phyloP scores from a whole-genome alignment of 2,329 filamentous ascomycete genomes.

The Paracamarosporium sp. region DNA sequence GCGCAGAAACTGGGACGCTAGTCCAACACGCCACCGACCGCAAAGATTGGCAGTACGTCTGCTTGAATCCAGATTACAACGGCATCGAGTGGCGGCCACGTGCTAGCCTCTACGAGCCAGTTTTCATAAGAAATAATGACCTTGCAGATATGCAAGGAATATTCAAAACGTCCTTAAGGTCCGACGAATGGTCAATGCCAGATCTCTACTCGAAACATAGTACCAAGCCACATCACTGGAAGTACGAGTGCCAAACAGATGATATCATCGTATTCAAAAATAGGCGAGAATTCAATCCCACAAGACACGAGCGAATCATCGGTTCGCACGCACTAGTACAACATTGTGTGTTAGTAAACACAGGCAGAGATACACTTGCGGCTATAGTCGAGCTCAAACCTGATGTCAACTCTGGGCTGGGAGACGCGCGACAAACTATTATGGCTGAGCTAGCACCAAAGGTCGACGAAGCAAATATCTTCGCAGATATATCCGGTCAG shows the following conservation, averaged over 20 bases:
- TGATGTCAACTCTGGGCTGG: constrained; percentile 25
- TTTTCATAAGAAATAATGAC: constrained; percentile 21
- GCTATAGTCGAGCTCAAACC: constrained; percentile 37
- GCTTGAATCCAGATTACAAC: constrained; percentile 24
- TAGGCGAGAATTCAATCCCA: constrained; percentile 30
- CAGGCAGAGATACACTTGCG: constrained; percentile 34
- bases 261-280: constrained; percentile 28
- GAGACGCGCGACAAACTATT: constrained; percentile 32
- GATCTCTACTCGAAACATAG: constrained; percentile 33
- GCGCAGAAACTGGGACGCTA: constrained; percentile 23
- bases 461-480: constrained; percentile 53
- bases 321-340: constrained; percentile 36
- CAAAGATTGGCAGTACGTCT: constrained; percentile 34
- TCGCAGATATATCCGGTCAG: constrained; percentile 50
- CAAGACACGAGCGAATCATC: constrained; percentile 30
- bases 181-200: constrained; percentile 27
- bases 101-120: constrained; percentile 26
- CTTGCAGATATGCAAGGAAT: constrained; percentile 23
- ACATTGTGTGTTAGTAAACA: constrained; percentile 42
- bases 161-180: constrained; percentile 24
- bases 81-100: constrained; percentile 32
- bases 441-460: constrained; percentile 52
- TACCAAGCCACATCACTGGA: constrained; percentile 35
- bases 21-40: constrained; percentile 30
- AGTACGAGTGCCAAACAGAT: constrained; percentile 27